phyloP scores from a whole-genome alignment of 192 early-diverging fungal genomes.

The Backusella westeae region DNA sequence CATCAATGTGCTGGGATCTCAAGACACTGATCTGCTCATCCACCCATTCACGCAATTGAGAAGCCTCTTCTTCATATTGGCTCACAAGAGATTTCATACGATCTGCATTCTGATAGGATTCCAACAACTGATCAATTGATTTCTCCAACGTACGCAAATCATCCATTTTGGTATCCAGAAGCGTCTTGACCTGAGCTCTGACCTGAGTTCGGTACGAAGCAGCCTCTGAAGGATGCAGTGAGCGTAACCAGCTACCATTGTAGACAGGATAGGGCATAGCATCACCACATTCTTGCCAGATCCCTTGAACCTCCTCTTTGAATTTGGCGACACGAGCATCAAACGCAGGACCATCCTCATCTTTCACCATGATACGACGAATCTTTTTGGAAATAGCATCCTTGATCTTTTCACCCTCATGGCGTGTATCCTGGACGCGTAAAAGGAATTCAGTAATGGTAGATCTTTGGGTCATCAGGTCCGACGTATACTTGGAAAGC shows the following conservation, averaged over 20 bases:
- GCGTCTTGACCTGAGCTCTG: constrained; percentile 9
- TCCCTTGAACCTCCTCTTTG: constrained; percentile 9
- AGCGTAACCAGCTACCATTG: neutral
- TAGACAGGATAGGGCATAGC: constrained; percentile 16
- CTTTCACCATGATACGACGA: constrained; percentile 27
- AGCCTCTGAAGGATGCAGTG: neutral
- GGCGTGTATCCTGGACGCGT: constrained; percentile 22
- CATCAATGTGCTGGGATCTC: constrained; percentile 22
- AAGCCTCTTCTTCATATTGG: constrained; percentile 19
- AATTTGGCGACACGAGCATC: constrained; percentile 12
- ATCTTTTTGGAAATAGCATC: constrained; percentile 23
- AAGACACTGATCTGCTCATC: constrained; percentile 18
- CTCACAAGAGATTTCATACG: constrained; percentile 4
- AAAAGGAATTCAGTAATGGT: constrained; percentile 31
- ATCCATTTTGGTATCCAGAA: constrained; percentile 14
- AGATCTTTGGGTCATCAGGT: constrained; percentile 27
- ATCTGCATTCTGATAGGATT: constrained; percentile 6
- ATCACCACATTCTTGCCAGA: constrained; percentile 24
- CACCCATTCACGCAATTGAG: constrained; percentile 16
- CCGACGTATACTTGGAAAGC: constrained; percentile 17
- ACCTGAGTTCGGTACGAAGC: constrained; percentile 11
- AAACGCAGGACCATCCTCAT: neutral
- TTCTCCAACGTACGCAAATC: constrained; percentile 2
- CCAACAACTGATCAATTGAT: neutral
- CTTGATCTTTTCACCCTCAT: constrained; percentile 32